Base-by-base conservation (phyloP, 2,329 filamentous ascomycete genomes). In the Helminthosporium solani region DNA sequence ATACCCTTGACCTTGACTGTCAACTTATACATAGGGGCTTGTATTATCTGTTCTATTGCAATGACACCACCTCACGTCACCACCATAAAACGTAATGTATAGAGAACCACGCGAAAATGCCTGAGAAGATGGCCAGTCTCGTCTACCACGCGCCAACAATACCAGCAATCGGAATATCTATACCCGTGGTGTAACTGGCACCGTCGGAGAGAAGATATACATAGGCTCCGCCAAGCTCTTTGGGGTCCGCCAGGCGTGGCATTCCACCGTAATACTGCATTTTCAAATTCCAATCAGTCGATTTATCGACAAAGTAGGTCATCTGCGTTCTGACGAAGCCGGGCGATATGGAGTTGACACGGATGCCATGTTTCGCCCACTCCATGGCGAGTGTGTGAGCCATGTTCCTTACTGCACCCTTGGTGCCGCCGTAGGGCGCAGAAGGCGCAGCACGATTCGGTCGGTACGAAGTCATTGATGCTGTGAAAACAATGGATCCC, bases 311-410 rank as follows among this genome's bases (percentile, higher is more conserved):
- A 58, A 72, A 78, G 56, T 78, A 76, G 2, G 73, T 76, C 74
- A 76, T 76, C 61, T 54, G 70, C 39, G 88, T 94, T 75, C 91
- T 87, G 84, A 92, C 91, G 76, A 92, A 92, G 23, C 88, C 88
- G 16, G 88, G 88, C 6, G 84, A 88, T 72, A 92, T 90, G 71
- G 83, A 86, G 79, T 94, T 94, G 63, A 91, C 87, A 30, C 88
- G 85, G 65, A 92, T 90, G 59, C 80, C 78, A 72, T 89, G 80
- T 73, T 88, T 86, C 62, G 88, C 86, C 88, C 88, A 92, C 74
- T 94, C 88, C 44, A 87, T 87, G 34, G 87, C 88, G 19, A 94
- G 81, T 3, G 86, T 57, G 64, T 73, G 61, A 58, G 71, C 56
- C 70, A 74, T 74, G 44, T 73, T 73, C 35, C 70, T 60, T 9